These are phyloP conservation scores for Brettanomyces bruxellensis DNA, from an alignment of 805 yeast genomes.

Conservation along the genomic window DNA sequence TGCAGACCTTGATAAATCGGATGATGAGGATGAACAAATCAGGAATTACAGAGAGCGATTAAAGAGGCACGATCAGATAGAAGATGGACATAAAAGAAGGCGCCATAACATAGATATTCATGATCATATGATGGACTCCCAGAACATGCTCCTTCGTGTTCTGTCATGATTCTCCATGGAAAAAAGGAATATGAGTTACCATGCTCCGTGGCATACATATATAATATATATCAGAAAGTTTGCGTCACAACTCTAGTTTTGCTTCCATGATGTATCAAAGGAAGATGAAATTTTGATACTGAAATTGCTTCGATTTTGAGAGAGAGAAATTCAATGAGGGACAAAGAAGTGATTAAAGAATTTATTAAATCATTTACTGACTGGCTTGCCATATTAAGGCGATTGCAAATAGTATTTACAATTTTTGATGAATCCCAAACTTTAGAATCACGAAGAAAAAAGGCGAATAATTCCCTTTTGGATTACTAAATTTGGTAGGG, in stretches of 20 bases:
- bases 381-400: slow-evolving; percentile 9
- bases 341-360: background rate
- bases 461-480: background rate
- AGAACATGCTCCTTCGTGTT: no score
- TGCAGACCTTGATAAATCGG: no score
- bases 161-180: no score
- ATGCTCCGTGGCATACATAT: background rate
- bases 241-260: background rate
- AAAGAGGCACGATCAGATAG: no score
- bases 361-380: slow-evolving; percentile 5
- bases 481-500: background rate
- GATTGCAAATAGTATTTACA: slow-evolving; percentile 7
- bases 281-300: slow-evolving; percentile 4
- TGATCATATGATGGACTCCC: no score
- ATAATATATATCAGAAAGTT: background rate
- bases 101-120: no score
- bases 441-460: background rate
- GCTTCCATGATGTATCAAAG: slow-evolving; percentile 4
- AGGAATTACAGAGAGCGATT: no score
- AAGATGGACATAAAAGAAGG: no score
- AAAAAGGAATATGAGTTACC: background rate
- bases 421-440: slow-evolving; percentile 5
- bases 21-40: no score
- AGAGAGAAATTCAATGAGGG: background rate
- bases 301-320: slow-evolving; percentile 5